Percentiles rank a stretch among this genome's conserved stretches.
These are phyloP conservation scores for Poronia punctata DNA, from an alignment of 495 filamentous ascomycete species.

Conservation along the genomic window DNA sequence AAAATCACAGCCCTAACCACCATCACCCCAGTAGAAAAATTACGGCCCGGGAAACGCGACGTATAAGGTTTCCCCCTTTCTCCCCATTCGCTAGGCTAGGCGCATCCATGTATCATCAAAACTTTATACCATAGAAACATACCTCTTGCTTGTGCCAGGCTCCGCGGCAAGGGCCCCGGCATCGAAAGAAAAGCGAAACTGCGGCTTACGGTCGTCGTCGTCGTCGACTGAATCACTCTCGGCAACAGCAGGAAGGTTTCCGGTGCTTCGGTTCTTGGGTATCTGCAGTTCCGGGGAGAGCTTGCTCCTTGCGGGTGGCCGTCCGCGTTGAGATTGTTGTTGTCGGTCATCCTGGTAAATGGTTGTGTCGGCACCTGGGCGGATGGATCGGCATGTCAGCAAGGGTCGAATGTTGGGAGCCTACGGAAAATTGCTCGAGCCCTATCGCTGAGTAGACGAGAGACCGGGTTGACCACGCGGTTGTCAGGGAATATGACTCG, in stretches of 20 bases:
- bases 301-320: conserved; percentile 21
- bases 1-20: too few relatives aligned
- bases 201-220: conserved; percentile 1
- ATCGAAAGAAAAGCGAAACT: conserved; percentile 52
- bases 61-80: too few relatives aligned
- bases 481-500: too few relatives aligned
- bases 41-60: too few relatives aligned
- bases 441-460: too few relatives aligned
- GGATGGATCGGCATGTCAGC: conserved; percentile 7
- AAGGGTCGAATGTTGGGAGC: conserved; percentile 2
- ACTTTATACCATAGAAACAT: conserved; percentile 17
- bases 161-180: conserved; percentile 40
- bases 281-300: conserved; percentile 39
- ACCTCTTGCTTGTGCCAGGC: conserved; percentile 49
- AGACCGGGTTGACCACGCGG: too few relatives aligned
- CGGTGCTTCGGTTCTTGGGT: conserved; percentile 58
- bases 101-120: too few relatives aligned
- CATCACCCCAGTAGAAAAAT: too few relatives aligned
- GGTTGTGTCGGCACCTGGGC: conserved; percentile 34
- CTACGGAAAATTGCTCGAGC: too few relatives aligned
- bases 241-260: conserved; percentile 47
- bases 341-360: conserved; percentile 28
- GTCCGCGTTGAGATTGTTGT: conserved; percentile 22
- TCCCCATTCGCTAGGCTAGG: too few relatives aligned
- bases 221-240: conserved; percentile 18